Evolutionary conservation across 1,284 basidiomycete species (phyloP).

Genomic region (Leccinum subrobustum): DNA sequence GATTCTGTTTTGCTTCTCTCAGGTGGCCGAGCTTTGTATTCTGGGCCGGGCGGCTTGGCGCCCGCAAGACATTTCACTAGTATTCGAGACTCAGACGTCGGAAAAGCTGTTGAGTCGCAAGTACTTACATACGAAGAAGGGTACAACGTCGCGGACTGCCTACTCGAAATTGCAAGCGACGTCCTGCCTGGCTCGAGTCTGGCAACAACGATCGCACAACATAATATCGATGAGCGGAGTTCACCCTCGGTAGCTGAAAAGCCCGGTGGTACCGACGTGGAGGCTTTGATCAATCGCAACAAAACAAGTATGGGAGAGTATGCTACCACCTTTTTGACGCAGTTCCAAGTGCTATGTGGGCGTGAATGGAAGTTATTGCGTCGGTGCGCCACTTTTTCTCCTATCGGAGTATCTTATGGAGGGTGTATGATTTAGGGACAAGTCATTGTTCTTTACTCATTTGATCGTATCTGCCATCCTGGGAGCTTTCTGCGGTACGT

Average conservation of each 20-base stretch:
- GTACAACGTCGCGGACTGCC: conserved; percentile 88
- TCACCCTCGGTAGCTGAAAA: conserved; percentile 17
- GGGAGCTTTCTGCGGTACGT: conserved; percentile 76
- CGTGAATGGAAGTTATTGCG: conserved; percentile 82
- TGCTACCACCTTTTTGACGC: conserved; percentile 80
- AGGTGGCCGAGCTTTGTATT: conserved; percentile 78
- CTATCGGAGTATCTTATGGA: neutral
- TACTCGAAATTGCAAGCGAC: conserved; percentile 81
- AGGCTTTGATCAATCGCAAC: conserved; percentile 21
- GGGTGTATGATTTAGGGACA: conserved; percentile 53
- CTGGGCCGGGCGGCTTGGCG: conserved; percentile 67
- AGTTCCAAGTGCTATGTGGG: conserved; percentile 74
- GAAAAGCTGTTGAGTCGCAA: conserved; percentile 35
- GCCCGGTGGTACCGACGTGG: conserved; percentile 14
- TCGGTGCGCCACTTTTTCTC: conserved; percentile 42
- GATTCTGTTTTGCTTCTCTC: conserved; percentile 79
- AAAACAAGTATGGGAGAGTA: conserved; percentile 35
- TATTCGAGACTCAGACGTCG: conserved; percentile 36
- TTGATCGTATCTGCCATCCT: conserved; percentile 64
- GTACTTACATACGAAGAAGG: conserved; percentile 55
- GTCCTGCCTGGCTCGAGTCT: conserved; percentile 47
- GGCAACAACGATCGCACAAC: neutral
- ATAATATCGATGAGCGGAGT: conserved; percentile 21
- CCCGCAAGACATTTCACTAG: conserved; percentile 64
- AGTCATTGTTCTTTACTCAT: conserved; percentile 79